Conservation (phyloP, 441 rosid genomes). For the Bruguiera hainesii region DNA sequence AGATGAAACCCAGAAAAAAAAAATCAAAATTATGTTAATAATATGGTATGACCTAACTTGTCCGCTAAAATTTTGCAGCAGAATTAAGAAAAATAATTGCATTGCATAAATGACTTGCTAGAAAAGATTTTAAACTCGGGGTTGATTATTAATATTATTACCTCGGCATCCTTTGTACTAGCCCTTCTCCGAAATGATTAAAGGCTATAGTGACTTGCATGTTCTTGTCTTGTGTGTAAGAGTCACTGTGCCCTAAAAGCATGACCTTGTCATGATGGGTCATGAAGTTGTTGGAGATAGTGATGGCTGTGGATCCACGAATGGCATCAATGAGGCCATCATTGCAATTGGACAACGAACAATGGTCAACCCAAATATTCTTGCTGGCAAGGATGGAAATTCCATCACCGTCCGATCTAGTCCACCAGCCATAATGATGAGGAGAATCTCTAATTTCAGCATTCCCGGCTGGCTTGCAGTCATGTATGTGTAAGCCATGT, state of each 20-base stretch:
- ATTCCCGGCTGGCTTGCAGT: conserved; percentile 85
- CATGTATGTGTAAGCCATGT: conserved; percentile 80
- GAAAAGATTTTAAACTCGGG: too few relatives aligned
- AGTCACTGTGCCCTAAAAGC: conserved; percentile 85
- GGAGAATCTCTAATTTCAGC: conserved; percentile 72
- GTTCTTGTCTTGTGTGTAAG: conserved; percentile 66
- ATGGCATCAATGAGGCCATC: conserved; percentile 88
- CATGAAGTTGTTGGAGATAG: conserved; percentile 74
- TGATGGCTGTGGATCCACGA: conserved; percentile 79
- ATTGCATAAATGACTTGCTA: not conserved
- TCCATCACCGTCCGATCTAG: conserved; percentile 85
- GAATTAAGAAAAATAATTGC: not conserved
- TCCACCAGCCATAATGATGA: conserved; percentile 67
- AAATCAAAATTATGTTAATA: too few relatives aligned
- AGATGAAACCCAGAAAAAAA: too few relatives aligned
- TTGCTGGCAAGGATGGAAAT: conserved; percentile 73
- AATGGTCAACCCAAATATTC: conserved; percentile 92
- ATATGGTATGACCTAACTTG: too few relatives aligned
- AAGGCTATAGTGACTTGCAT: conserved; percentile 95
- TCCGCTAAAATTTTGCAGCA: not conserved
- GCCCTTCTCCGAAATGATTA: conserved; percentile 94
- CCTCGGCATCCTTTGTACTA: conserved; percentile 96
- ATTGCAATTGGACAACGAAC: conserved; percentile 68
- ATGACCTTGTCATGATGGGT: conserved; percentile 94
- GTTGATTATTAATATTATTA: conserved; percentile 16